Evolutionary conservation across 78 protist species (phyloP).

Genomic region (slime mould (Dictyostelium discoideum)): DNA sequence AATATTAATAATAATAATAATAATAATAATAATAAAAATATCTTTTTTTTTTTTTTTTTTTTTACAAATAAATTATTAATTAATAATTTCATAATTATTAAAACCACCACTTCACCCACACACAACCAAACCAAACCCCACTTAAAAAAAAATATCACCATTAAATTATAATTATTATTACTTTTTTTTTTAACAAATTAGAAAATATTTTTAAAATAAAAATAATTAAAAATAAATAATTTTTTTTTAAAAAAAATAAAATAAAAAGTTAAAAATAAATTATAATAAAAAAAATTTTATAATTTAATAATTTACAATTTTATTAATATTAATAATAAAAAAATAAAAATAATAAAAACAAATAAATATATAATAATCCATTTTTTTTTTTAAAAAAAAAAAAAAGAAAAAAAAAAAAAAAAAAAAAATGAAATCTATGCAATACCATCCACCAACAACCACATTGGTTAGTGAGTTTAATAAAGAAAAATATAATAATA

Average conservation of each 20-base stretch:
- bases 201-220: not conserved
- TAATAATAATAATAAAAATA: too few relatives aligned
- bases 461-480: not conserved
- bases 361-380: not conserved
- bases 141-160: not conserved
- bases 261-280: not conserved
- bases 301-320: too few relatives aligned
- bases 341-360: not conserved
- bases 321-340: not conserved
- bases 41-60: too few relatives aligned
- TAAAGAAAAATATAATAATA: not conserved
- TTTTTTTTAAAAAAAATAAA: too few relatives aligned
- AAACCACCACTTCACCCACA: not conserved
- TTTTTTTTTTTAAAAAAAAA: not conserved
- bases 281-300: not conserved
- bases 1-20: too few relatives aligned
- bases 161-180: too few relatives aligned
- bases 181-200: not conserved
- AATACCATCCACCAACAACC: not conserved
- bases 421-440: constrained; percentile 1
- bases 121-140: not conserved
- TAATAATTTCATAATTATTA: not conserved
- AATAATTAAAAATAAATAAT: too few relatives aligned
- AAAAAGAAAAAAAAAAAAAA: not conserved
- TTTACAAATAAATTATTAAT: not conserved